These are phyloP conservation scores for Pulveroboletus sp. DNA, from an alignment of 768 basidiomycete species.

Conservation along the genomic window DNA sequence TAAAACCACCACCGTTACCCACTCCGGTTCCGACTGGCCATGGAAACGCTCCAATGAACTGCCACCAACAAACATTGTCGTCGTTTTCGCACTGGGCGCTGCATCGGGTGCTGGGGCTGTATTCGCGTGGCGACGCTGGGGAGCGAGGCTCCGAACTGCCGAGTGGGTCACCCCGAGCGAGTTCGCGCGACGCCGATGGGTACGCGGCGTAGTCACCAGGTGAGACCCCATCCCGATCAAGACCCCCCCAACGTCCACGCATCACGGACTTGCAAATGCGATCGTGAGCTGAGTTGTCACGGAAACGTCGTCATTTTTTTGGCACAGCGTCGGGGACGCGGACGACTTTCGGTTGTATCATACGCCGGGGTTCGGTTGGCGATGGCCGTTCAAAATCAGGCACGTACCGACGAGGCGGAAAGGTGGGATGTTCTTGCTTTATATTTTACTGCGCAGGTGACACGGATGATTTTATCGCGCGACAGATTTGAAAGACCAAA, in stretches of 20 bases:
- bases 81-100: constrained; percentile 16
- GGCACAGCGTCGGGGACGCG: constrained; percentile 69
- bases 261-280: neutral
- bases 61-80: neutral
- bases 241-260: neutral
- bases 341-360: constrained; percentile 88
- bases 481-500: constrained; percentile 71
- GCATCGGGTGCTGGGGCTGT: constrained; percentile 8
- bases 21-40: neutral
- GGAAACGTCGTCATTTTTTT: neutral
- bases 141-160: constrained; percentile 55
- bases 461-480: neutral
- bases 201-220: constrained; percentile 82
- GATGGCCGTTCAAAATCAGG: constrained; percentile 69
- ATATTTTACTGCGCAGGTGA: neutral
- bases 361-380: constrained; percentile 72
- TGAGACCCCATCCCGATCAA: constrained; percentile 30
- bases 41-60: constrained; percentile 1
- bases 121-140: constrained; percentile 47
- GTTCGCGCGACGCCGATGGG: constrained; percentile 56
- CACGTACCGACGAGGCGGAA: constrained; percentile 53
- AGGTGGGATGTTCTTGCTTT: constrained; percentile 37
- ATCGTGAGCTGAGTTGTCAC: constrained; percentile 1
- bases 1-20: neutral
- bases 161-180: constrained; percentile 69